A percentile compares a stretch with the other conserved stretches of the same genome.
phyloP scores from a whole-genome alignment of 768 basidiomycete species.

The Gloeopeniophorella convolvens region DNA sequence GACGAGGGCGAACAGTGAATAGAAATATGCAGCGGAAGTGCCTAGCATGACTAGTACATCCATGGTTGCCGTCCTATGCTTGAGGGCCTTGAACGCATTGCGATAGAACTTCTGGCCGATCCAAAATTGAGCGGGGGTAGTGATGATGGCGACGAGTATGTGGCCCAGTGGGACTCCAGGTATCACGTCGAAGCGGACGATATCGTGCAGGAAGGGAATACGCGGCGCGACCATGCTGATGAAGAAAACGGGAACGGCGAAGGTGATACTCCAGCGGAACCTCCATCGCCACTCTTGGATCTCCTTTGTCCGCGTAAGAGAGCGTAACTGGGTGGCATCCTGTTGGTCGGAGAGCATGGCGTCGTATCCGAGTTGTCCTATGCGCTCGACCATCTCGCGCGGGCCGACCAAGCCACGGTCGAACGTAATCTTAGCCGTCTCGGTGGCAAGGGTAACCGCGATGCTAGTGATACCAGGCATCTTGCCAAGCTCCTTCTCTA shows the following conservation, averaged over 20 bases:
- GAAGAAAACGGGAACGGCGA: constrained; percentile 93
- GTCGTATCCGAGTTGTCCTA: constrained; percentile 88
- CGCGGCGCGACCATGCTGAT: constrained; percentile 78
- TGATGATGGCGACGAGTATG: constrained; percentile 64
- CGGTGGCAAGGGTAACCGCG: constrained; percentile 68
- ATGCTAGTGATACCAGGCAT: constrained; percentile 71
- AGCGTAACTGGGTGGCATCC: constrained; percentile 78
- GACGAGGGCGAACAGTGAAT: constrained; percentile 71
- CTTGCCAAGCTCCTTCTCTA: constrained; percentile 61
- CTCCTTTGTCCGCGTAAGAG: constrained; percentile 84
- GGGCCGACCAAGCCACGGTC: constrained; percentile 68
- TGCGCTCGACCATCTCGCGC: constrained; percentile 81
- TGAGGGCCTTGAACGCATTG: constrained; percentile 86
- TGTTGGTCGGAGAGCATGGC: constrained; percentile 77
- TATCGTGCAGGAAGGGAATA: constrained; percentile 49
- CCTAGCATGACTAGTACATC: constrained; percentile 96
- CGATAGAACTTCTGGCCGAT: constrained; percentile 82
- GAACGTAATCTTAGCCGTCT: constrained; percentile 68
- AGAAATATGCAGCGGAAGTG: constrained; percentile 89
- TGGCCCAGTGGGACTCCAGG: constrained; percentile 79
- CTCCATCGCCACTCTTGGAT: constrained; percentile 83
- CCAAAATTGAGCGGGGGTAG: constrained; percentile 92
- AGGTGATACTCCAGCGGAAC: constrained; percentile 64
- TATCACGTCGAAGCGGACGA: constrained; percentile 47
- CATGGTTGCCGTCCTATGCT: constrained; percentile 91